A percentile compares a stretch with the other conserved stretches of the same genome.
Conservation (phyloP, 1,139 yeast species). For the Geotrichum reessii region DNA sequence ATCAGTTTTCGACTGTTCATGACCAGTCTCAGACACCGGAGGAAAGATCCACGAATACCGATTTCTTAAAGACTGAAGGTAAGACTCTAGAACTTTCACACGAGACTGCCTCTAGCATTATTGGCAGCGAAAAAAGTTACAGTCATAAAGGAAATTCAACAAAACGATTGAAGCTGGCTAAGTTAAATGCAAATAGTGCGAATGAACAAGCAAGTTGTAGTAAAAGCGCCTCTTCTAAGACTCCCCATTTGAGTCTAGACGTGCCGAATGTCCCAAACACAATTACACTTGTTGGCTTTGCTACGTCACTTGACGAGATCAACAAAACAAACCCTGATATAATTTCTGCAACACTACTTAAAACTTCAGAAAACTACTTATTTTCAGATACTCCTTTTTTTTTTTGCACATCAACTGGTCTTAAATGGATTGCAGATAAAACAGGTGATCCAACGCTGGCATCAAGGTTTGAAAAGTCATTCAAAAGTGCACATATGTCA, state of each 20-base stretch:
- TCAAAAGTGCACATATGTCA: not conserved
- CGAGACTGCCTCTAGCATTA: too few species aligned
- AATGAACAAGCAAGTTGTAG: not conserved
- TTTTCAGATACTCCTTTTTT: slow-evolving; percentile 35
- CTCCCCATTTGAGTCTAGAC: not conserved
- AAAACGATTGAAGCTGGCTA: not conserved
- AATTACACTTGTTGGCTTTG: not conserved
- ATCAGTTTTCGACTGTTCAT: not conserved
- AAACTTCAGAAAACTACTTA: slow-evolving; percentile 13
- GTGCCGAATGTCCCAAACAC: not conserved
- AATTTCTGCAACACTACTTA: slow-evolving; percentile 6
- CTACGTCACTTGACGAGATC: not conserved
- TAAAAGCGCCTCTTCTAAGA: not conserved
- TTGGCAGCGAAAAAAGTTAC: too few species aligned
- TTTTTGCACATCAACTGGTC: slow-evolving; percentile 39
- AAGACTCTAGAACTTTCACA: not conserved
- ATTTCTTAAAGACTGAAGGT: not conserved
- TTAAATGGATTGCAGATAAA: slow-evolving; percentile 39
- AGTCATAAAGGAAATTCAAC: too few species aligned
- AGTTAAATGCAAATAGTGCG: not conserved
- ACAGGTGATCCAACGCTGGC: slow-evolving; percentile 31
- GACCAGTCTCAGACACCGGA: not conserved
- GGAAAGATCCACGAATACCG: not conserved
- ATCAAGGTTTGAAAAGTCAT: not conserved
- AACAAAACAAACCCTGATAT: not conserved